phyloP scores from a whole-genome alignment of 305 asterid species.

The Fraxinus albicans region DNA sequence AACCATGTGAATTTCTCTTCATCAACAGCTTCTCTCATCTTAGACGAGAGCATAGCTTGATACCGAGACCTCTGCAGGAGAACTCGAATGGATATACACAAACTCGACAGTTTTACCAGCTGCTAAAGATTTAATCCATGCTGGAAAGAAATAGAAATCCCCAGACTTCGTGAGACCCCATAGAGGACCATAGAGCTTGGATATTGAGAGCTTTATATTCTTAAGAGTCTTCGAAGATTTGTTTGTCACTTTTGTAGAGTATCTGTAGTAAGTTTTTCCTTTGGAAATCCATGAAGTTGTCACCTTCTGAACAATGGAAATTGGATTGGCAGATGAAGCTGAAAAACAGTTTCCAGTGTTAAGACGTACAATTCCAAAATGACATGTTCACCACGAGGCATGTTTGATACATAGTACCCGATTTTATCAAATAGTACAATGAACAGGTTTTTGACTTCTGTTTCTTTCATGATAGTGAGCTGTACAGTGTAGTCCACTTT shows the following conservation, averaged over 20 bases:
- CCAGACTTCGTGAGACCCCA: conserved; percentile 61
- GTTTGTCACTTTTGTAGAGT: conserved; percentile 49
- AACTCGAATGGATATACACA: conserved; percentile 53
- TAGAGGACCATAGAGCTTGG: conserved; percentile 53
- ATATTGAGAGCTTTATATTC: conserved; percentile 42
- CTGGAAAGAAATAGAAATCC: conserved; percentile 44
- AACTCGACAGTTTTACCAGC: conserved; percentile 59
- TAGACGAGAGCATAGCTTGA: conserved; percentile 49
- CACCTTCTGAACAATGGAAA: conserved; percentile 40
- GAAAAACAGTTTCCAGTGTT: conserved; percentile 11
- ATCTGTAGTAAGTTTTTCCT: conserved; percentile 55
- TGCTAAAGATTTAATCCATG: conserved; percentile 47
- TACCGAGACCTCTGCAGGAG: conserved; percentile 50
- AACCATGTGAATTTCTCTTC: conserved; percentile 12
- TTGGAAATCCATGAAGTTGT: conserved; percentile 46
- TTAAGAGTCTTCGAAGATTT: conserved; percentile 45
- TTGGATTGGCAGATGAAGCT: conserved; percentile 32
- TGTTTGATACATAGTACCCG: not conserved
- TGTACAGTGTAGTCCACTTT: not conserved
- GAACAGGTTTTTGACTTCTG: not conserved
- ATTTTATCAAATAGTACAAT: not conserved
- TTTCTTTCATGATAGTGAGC: not conserved
- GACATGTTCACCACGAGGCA: not conserved
- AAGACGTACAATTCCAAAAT: not conserved
- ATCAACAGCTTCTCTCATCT: not conserved